Conservation (phyloP, 2,329 filamentous ascomycete species). For the Fusarium redolens region DNA sequence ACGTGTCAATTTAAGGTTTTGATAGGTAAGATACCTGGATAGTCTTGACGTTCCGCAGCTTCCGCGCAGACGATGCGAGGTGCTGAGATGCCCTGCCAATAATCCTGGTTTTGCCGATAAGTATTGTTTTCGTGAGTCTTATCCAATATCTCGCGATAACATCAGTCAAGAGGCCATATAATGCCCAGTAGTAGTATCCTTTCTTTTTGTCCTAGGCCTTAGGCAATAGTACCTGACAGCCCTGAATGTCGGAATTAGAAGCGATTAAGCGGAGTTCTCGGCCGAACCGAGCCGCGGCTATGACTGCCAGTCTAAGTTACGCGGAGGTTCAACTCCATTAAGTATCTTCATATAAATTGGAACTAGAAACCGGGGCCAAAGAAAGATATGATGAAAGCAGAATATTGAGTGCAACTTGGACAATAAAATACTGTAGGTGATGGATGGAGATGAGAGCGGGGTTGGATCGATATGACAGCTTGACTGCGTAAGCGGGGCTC, state of each 20-base stretch:
- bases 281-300: conserved; percentile 6
- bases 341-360: not conserved
- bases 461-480: not conserved
- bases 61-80: not conserved
- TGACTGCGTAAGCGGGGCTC: conserved; percentile 10
- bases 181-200: not conserved
- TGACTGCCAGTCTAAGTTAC: not conserved
- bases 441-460: not conserved
- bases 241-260: not conserved
- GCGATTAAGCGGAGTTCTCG: not conserved
- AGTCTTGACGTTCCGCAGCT: not conserved
- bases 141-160: not conserved
- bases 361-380: accelerated
- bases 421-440: not conserved
- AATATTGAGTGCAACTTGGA: not conserved
- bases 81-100: no score
- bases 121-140: not conserved
- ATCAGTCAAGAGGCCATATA: not conserved
- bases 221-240: not conserved
- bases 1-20: not conserved
- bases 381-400: accelerated
- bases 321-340: not conserved
- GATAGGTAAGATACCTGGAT: not conserved
- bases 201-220: no score
- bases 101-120: no score